Base-by-base conservation (phyloP, 257 asterid species). In the Lycium barbarum region DNA sequence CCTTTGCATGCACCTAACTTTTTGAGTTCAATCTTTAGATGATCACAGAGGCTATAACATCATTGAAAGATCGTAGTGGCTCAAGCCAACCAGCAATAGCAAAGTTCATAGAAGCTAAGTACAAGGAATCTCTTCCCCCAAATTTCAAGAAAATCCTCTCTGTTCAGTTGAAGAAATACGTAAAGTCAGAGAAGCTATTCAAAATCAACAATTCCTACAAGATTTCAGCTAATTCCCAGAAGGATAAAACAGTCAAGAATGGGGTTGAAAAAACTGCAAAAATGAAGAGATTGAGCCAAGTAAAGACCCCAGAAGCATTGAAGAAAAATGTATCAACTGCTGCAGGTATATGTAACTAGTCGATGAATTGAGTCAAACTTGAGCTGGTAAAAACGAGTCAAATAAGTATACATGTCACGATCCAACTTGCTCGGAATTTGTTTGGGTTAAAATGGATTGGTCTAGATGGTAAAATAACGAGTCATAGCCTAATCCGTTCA, bases 51-150 rank as follows among this genome's bases (percentile, higher is more conserved):
- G 95, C 97, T 14, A 88, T 93, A 63, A 90, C 89, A 5, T 43
- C 92, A 1, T 85, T 91, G 87, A 93, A 93, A 87, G 93, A 93
- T 83, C 91, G 91, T 12, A 87, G 86, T 0, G 94, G 95, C 0
- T 89, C 94, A 0, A 93, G 94, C 90, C 95, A 93, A 14, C 92
- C 94, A 0, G 90, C 94, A 7, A 91, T 92, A n/a, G 92, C 94
- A 5, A 90, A 89, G 83, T 93, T 83, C 88, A 84, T 92, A 0
- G 89, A 90, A 71, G 91, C 84, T 1, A 88, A 93, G 79, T 91
- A 90, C 89, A 6, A 80, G 2, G 58, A 87, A 14, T 62, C 22
- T 22, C 93, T 93, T 54, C 95, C 93, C 13, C 84, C 89, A 4
- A 92, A 89, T 80, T 93, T 91, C 89, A 88, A 68, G 45, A 92